A percentile compares a stretch with the other conserved stretches of the same genome.
Evolutionary conservation across 495 filamentous ascomycete genomes (phyloP).

Genomic region (Hyaloscypha variabilis): DNA sequence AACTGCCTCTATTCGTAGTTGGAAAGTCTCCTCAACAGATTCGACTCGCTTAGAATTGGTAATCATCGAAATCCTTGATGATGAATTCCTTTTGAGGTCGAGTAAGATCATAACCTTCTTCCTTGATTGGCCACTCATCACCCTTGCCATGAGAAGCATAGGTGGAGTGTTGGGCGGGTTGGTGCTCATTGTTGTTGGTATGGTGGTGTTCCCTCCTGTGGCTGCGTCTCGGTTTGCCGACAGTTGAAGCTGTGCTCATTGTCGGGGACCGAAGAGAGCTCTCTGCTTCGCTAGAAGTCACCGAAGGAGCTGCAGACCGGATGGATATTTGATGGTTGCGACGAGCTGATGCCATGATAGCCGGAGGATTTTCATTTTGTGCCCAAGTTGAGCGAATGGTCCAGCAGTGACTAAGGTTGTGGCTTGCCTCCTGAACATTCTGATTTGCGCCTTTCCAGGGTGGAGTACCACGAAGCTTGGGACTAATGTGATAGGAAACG

Average conservation of each 20-base stretch:
- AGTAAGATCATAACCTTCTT: constrained; percentile 8
- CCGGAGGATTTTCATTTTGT: background rate
- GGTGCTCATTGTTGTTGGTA: background rate
- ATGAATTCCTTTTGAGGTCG: constrained; percentile 7
- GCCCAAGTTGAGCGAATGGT: constrained; percentile 41
- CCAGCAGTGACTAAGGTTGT: constrained; percentile 67
- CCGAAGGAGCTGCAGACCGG: constrained; percentile 4
- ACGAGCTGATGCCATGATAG: background rate
- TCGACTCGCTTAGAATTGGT: background rate
- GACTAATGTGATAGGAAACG: constrained; percentile 66
- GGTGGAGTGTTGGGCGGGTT: background rate
- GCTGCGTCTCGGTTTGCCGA: background rate
- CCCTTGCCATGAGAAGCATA: constrained; percentile 8
- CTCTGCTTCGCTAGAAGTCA: constrained; percentile 12
- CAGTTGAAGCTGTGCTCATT: background rate
- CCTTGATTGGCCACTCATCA: constrained; percentile 27
- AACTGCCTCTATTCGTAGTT: background rate
- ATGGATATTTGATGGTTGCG: background rate
- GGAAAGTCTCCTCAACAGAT: background rate
- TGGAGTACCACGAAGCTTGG: constrained; percentile 57
- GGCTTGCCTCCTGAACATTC: constrained; percentile 49
- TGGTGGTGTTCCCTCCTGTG: background rate
- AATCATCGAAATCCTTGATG: constrained; percentile 26
- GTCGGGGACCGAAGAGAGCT: constrained; percentile 11
- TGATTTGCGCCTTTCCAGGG: constrained; percentile 56